A percentile compares a stretch with the other conserved stretches of the same genome.
Conservation (phyloP, 169 alveolate genomes). For the Toxoplasma gondii region DNA sequence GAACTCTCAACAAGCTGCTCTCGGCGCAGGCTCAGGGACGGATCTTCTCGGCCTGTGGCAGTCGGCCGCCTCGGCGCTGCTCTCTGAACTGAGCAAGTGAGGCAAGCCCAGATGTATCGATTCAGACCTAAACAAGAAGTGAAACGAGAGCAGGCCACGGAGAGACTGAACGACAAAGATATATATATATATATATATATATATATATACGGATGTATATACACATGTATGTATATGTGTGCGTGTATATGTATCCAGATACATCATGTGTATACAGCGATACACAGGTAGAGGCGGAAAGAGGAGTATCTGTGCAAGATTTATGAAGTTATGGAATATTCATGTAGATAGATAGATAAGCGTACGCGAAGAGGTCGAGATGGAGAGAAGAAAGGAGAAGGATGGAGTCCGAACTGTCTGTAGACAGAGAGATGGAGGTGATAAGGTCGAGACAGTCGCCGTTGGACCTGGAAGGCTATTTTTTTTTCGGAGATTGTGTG, state of each 20-base stretch:
- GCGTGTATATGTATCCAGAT: not conserved
- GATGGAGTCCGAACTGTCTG: not conserved
- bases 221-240: not conserved
- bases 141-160: too few species aligned
- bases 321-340: not conserved
- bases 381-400: not conserved
- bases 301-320: too few species aligned
- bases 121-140: too few species aligned
- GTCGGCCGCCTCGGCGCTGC: not conserved
- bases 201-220: not conserved
- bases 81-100: constrained; percentile 30
- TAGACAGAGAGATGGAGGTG: not conserved
- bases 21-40: not conserved
- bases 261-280: not conserved
- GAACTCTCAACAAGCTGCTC: not conserved
- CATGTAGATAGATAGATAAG: too few species aligned
- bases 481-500: too few species aligned
- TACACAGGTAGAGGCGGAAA: too few species aligned
- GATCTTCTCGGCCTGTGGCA: constrained; percentile 21
- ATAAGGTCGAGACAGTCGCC: not conserved
- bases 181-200: not conserved
- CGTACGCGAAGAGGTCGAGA: too few species aligned
- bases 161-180: too few species aligned
- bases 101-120: not conserved
- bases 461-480: too few species aligned